Evolutionary conservation across 2,329 filamentous ascomycete species (phyloP).

Genomic region (Diaporthe citriasiana): DNA sequence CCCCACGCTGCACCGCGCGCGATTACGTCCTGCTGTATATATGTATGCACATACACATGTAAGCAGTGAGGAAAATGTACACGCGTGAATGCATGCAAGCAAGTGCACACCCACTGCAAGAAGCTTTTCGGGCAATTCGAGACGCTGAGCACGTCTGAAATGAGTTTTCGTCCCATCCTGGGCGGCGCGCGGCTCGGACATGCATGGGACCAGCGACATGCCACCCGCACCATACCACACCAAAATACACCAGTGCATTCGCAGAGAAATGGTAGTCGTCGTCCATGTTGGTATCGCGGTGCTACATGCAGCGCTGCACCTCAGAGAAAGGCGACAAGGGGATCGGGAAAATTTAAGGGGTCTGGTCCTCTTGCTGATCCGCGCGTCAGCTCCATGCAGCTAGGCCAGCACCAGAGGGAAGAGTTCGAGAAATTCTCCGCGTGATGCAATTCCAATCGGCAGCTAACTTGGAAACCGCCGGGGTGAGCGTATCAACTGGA

Average conservation of each 20-base stretch:
- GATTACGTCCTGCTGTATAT: not conserved
- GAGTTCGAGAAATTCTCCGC: constrained; percentile 36
- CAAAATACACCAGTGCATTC: not conserved
- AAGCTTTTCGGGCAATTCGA: constrained; percentile 12
- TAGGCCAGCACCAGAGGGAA: constrained; percentile 28
- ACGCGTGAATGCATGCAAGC: not conserved
- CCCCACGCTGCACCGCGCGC: constrained; percentile 30
- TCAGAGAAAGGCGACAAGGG: constrained; percentile 21
- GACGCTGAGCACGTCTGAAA: constrained; percentile 28
- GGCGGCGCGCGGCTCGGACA: constrained; percentile 34
- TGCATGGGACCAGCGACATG: constrained; percentile 12
- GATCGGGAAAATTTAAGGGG: constrained; percentile 40
- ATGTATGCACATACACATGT: not conserved
- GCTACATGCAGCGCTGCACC: constrained; percentile 4
- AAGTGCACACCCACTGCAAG: constrained; percentile 11
- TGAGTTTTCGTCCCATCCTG: constrained; percentile 29
- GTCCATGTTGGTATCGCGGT: no score
- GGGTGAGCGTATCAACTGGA: constrained; percentile 31
- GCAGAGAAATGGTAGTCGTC: not conserved
- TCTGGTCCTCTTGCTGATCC: constrained; percentile 41
- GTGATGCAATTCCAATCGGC: constrained; percentile 31
- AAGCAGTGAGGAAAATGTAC: not conserved
- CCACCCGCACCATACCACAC: constrained; percentile 18
- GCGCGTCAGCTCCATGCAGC: constrained; percentile 41
- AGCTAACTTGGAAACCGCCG: constrained; percentile 11